These are phyloP conservation scores for Verticillium alfalfae DNA, from an alignment of 2,329 filamentous ascomycete genomes.

Conservation along the genomic window DNA sequence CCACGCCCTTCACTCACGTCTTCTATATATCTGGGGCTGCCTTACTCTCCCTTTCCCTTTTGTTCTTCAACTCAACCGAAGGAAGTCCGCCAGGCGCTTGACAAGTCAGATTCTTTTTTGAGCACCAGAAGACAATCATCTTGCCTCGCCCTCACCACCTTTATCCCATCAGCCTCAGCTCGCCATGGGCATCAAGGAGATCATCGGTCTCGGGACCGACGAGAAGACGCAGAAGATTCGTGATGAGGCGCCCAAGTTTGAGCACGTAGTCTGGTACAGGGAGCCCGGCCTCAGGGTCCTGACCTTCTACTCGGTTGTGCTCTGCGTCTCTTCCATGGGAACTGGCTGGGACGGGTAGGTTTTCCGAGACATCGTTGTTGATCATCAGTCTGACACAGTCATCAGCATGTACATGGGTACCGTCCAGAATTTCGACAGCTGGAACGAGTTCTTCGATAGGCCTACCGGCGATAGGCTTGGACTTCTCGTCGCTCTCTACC, in stretches of 20 bases:
- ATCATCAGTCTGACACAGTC: background rate
- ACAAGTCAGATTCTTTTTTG: background rate
- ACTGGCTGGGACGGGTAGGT: conserved; percentile 49
- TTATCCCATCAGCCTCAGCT: background rate
- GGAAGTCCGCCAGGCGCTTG: background rate
- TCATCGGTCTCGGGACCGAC: background rate
- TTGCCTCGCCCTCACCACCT: background rate
- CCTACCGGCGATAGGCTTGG: conserved; percentile 21
- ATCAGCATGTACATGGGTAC: background rate
- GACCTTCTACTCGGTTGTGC: conserved; percentile 44
- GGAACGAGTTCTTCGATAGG: conserved; percentile 18
- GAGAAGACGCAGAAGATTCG: conserved; percentile 1
- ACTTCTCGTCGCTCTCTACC: conserved; percentile 34
- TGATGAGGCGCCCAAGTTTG: conserved; percentile 41
- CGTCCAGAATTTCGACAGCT: conserved; percentile 4
- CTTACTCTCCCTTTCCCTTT: background rate
- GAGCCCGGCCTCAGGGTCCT: conserved; percentile 49
- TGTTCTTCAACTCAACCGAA: background rate
- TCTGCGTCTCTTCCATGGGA: conserved; percentile 49
- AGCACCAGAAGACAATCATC: background rate
- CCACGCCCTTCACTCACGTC: background rate
- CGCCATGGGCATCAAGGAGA: conserved; percentile 1
- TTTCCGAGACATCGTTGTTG: background rate
- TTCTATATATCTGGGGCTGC: background rate
- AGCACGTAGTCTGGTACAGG: conserved; percentile 44